Conservation (phyloP, 2,329 filamentous ascomycete species). For the Neofusicoccum parvum region DNA sequence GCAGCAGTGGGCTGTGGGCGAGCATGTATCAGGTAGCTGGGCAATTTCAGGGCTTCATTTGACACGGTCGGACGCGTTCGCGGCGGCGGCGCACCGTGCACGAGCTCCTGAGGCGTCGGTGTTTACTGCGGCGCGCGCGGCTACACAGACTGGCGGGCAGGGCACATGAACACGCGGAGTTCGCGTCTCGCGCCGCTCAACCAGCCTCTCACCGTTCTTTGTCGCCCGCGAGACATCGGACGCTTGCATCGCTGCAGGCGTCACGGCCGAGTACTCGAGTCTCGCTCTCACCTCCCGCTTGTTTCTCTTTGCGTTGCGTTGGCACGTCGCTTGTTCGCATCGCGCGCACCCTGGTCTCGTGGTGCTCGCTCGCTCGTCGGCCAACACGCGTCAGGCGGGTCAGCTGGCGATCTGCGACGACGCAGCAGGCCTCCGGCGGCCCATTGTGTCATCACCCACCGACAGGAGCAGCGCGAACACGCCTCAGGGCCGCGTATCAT, state of each 20-base stretch:
- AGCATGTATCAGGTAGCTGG: neutral
- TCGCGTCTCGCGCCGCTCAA: slow-evolving; percentile 14
- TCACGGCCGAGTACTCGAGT: neutral
- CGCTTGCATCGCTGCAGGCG: slow-evolving; percentile 13
- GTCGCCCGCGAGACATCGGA: neutral
- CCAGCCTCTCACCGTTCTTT: slow-evolving; percentile 11
- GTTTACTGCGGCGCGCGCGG: slow-evolving; percentile 12
- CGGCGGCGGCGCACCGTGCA: neutral
- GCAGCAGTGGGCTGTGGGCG: neutral
- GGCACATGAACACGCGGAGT: slow-evolving; percentile 7
- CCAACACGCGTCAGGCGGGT: slow-evolving; percentile 15
- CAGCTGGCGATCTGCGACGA: slow-evolving; percentile 13
- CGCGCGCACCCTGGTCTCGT: neutral
- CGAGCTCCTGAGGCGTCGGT: neutral
- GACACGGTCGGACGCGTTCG: slow-evolving; percentile 1
- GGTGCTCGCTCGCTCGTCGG: neutral
- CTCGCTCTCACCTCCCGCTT: neutral
- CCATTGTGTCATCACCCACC: slow-evolving; percentile 14
- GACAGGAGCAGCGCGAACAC: slow-evolving; percentile 8
- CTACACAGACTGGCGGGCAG: neutral
- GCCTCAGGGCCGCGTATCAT: neutral
- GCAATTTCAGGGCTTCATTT: slow-evolving; percentile 3
- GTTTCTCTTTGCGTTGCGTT: neutral
- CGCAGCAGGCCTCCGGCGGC: neutral
- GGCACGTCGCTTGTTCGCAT: slow-evolving; percentile 8